Evolutionary conservation across 2,329 filamentous ascomycete species (phyloP), one percentile per base, ranked within the genome.

Genomic region (Penicillium occitanis): DNA sequence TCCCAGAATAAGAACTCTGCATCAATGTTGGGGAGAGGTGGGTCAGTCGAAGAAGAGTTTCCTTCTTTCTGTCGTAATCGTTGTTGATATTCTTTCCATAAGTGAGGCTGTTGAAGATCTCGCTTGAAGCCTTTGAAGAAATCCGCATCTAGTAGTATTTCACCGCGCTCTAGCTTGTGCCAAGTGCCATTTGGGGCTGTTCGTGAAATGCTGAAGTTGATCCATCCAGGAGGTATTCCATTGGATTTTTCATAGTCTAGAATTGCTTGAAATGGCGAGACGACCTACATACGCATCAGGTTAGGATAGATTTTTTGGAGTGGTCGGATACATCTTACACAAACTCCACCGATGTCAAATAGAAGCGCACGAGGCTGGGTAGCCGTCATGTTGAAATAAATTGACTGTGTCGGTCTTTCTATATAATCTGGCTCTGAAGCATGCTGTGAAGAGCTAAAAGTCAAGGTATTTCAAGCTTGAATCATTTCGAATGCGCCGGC

Each of bases 321-420:
- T 14, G 42, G 22, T 42, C 40, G 55, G 51, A 62, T 59, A 68
- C 22, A 48, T 88, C 92, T 84, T 90, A 97, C 94, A 84, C 92
- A 96, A 71, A 99, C 95, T 68, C 95, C 95, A 46, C 95, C 95
- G 71, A 99, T 95, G 79, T 99, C 95, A 77, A 98, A 98, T 25
- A 99, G 83, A 37, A 96, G 81, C 64, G 91, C 91, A 71, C 91
- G 90, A 35, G 91, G 91, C 53, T 30, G 19, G 10, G n/a, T 5
- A 44, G 80, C 67, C 81, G 83, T 84, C 33, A 35, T 60, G 7
- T 61, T 40, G 5, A 4, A 17, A 10, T 44, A 14, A 5, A 0
- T 33, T 14, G 50, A 14, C 7, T 14, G 28, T 37, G 7, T 50
- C n/a, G 13, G 4, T 55, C 17, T 6, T 8, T 40, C 10, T 40